Evolutionary conservation across 1,139 yeast genomes (phyloP).

Genomic region (Debaryomycetaceae sp.): DNA sequence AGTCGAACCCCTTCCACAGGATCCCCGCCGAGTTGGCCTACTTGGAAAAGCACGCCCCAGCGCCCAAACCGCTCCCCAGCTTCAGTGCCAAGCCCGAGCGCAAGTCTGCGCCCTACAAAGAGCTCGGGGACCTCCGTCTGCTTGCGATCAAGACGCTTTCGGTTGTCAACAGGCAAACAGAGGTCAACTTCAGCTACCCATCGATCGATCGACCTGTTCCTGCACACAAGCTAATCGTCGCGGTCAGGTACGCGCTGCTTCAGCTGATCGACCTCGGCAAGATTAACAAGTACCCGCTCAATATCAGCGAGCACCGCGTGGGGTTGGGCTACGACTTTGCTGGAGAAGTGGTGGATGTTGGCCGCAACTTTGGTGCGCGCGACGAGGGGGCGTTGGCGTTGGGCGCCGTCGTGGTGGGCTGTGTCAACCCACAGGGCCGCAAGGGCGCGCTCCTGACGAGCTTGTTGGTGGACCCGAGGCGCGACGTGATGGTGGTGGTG

Average conservation of each 20-base stretch:
- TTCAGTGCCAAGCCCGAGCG: constrained; percentile 8
- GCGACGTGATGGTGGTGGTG: constrained; percentile 29
- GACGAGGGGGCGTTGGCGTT: constrained; percentile 17
- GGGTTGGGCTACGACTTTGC: constrained; percentile 43
- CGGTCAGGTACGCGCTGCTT: constrained; percentile 34
- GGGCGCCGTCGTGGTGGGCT: constrained; percentile 37
- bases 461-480: constrained; percentile 28
- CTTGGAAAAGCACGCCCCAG: constrained; percentile 23
- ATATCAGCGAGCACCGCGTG: constrained; percentile 34
- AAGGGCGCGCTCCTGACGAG: constrained; percentile 38
- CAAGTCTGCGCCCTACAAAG: constrained; percentile 1
- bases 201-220: constrained; percentile 33
- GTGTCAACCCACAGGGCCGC: constrained; percentile 28
- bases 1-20: constrained; percentile 34
- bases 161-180: constrained; percentile 39
- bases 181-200: constrained; percentile 40
- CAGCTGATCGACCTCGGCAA: constrained; percentile 38
- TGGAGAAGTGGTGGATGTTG: constrained; percentile 32
- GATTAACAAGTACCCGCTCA: constrained; percentile 31
- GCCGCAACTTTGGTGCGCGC: constrained; percentile 19
- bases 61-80: constrained; percentile 20
- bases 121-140: constrained; percentile 25
- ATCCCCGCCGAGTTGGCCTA: constrained; percentile 44
- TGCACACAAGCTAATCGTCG: constrained; percentile 29
- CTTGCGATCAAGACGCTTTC: constrained; percentile 40